These are phyloP conservation scores for Amyloporia xantha DNA, from an alignment of 768 basidiomycete genomes.

Conservation along the genomic window DNA sequence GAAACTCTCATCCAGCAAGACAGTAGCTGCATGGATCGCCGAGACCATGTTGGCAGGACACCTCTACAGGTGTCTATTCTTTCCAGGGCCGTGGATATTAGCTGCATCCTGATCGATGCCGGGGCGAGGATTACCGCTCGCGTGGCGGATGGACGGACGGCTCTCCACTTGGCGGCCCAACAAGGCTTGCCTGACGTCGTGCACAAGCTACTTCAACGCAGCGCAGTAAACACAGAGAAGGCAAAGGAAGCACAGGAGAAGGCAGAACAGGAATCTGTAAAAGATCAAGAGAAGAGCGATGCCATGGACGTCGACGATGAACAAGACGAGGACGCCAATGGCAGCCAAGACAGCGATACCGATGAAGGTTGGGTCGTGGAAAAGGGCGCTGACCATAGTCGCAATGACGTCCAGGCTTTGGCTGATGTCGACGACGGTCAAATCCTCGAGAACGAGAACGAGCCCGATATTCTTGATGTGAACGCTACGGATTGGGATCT, in stretches of 20 bases:
- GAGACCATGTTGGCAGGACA: slow-evolving; percentile 59
- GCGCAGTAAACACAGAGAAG: slow-evolving; percentile 27
- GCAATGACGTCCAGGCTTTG: slow-evolving; percentile 16
- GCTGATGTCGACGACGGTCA: slow-evolving; percentile 28
- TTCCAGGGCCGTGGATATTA: slow-evolving; percentile 38
- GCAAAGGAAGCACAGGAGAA: slow-evolving; percentile 18
- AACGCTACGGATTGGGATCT: slow-evolving; percentile 55
- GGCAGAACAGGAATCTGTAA: slow-evolving; percentile 6
- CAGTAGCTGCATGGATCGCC: slow-evolving; percentile 41
- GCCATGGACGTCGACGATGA: slow-evolving; percentile 14
- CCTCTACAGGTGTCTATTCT: slow-evolving; percentile 53
- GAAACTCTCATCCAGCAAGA: slow-evolving; percentile 31
- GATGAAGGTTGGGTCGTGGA: slow-evolving; percentile 15
- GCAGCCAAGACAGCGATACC: slow-evolving; percentile 27
- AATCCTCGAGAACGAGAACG: slow-evolving; percentile 43
- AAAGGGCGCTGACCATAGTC: slow-evolving; percentile 15
- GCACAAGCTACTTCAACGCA: slow-evolving; percentile 45
- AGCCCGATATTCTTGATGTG: slow-evolving; percentile 51
- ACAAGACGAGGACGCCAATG: slow-evolving; percentile 11
- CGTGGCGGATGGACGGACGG: slow-evolving; percentile 48
- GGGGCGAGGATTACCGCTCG: slow-evolving; percentile 50
- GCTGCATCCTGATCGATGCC: slow-evolving; percentile 45
- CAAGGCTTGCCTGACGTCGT: slow-evolving; percentile 35
- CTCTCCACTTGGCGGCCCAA: slow-evolving; percentile 53
- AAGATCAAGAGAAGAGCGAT: neutral